Evolutionary conservation across 163 green algal genomes (phyloP), one percentile per base, ranked within the genome.

Genomic region (Trebouxia gelatinosa): DNA sequence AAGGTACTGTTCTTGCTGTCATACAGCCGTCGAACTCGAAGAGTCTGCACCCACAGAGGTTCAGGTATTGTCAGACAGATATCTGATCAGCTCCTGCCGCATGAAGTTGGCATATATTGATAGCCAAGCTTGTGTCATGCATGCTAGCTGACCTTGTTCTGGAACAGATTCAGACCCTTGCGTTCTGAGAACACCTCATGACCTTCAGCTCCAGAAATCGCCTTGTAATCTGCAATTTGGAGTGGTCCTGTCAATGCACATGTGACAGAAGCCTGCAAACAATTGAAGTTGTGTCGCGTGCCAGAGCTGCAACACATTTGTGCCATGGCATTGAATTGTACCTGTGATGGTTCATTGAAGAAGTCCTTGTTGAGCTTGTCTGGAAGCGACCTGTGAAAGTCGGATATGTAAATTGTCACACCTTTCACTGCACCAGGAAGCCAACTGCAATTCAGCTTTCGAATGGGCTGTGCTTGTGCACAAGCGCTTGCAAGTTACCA

Each of bases 331-430:
- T 34, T 28, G 31, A 9, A 61, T 5, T 38, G 17, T 50, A 87
- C 87, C 78, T 94, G 92, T 6, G 74, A 88, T 1, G 92, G 92
- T 70, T 97, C 92, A 6, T 82, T 71, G 80, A 96, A 95, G 65
- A 93, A 94, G 75, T 95, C 86, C 72, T 92, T 93, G 43, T 83
- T 48, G 1, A 96, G 86, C 74, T 93, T 93, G 81, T 97, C 91
- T 19, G 86, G 81, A 31, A 95, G 72, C 48, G 70, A 88, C 31
- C 91, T 83, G 79, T 93, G 89, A 80, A 95, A 95, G 74, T 96
- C 92, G 7, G 85, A 91, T 6, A 95, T 80, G 79, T 94, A 97
- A 5, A 97, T 79, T 0, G 84, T 91, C 16, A 95, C 87, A 11
- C 92, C 91, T 51, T 81, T 67, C 6, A 95, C 88, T 89, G 84